A percentile compares a stretch with the other conserved stretches of the same genome.
Evolutionary conservation across 192 early-diverging fungal species (phyloP).

Genomic region (Entomortierella lignicola): DNA sequence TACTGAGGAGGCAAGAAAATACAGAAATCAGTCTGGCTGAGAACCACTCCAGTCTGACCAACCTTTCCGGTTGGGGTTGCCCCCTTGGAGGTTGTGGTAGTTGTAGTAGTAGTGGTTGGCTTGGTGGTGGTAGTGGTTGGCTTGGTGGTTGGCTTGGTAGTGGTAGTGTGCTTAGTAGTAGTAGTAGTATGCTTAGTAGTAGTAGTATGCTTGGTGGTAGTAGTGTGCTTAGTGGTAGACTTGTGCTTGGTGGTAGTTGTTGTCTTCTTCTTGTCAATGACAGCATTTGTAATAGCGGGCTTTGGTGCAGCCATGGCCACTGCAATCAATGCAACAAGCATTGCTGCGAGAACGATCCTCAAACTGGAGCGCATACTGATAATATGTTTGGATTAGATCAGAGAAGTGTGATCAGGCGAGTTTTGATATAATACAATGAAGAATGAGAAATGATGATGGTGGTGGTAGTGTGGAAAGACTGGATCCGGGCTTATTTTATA

Average conservation of each 20-base stretch:
- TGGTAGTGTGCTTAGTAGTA: constrained; percentile 3
- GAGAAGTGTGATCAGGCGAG: no score
- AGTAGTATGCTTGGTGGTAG: constrained; percentile 13
- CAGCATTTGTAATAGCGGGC: background rate
- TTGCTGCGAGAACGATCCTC: constrained; percentile 17
- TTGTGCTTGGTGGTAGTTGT: background rate
- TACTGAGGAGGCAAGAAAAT: constrained; percentile 41
- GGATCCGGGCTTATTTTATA: no score
- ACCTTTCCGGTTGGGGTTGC: background rate
- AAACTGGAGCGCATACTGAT: constrained; percentile 20
- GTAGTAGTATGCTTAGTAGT: constrained; percentile 1
- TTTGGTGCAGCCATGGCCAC: constrained; percentile 5
- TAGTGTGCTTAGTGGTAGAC: background rate
- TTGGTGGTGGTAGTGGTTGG: background rate
- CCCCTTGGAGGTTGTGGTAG: background rate
- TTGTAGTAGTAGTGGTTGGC: background rate
- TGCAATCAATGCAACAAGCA: constrained; percentile 23
- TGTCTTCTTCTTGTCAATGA: constrained; percentile 4
- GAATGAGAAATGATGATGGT: no score
- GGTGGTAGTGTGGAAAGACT: no score
- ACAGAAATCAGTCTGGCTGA: constrained; percentile 26
- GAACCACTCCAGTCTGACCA: constrained; percentile 26
- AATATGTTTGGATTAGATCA: no score
- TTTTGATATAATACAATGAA: no score
- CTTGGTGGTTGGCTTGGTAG: background rate